Conservation (phyloP, 2,329 filamentous ascomycete species). For the Fonsecaea erecta region DNA sequence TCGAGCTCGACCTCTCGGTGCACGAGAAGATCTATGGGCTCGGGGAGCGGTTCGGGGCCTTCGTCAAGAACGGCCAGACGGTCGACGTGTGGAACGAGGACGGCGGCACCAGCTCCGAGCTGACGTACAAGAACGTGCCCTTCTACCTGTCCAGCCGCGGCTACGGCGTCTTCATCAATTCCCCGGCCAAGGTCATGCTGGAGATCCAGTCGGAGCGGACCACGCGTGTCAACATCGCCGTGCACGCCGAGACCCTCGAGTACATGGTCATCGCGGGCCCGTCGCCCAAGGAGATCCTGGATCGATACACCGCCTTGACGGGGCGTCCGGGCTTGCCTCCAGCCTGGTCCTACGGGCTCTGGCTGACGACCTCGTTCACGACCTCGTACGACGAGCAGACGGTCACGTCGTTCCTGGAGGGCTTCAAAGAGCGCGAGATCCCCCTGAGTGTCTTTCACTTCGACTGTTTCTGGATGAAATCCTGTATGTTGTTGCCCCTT, state of each 20-base stretch:
- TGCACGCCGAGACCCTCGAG: slow-evolving; percentile 68
- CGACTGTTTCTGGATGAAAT: slow-evolving; percentile 78
- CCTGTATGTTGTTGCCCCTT: slow-evolving; percentile 53
- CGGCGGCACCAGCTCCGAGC: slow-evolving; percentile 40
- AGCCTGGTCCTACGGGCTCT: slow-evolving; percentile 71
- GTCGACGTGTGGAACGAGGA: slow-evolving; percentile 62
- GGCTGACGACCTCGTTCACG: slow-evolving; percentile 74
- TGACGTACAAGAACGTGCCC: slow-evolving; percentile 32
- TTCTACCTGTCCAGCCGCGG: slow-evolving; percentile 55
- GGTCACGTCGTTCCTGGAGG: slow-evolving; percentile 67
- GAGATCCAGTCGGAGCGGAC: slow-evolving; percentile 71
- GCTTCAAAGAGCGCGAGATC: slow-evolving; percentile 68
- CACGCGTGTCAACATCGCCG: slow-evolving; percentile 66
- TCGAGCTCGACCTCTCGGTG: slow-evolving; percentile 39
- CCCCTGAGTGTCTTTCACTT: slow-evolving; percentile 76
- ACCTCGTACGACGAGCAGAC: slow-evolving; percentile 69
- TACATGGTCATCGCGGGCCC: slow-evolving; percentile 73
- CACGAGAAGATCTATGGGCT: slow-evolving; percentile 70
- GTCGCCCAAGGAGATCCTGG: slow-evolving; percentile 68
- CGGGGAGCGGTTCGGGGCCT: slow-evolving; percentile 72
- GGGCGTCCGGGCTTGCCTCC: slow-evolving; percentile 66
- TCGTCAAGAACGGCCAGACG: slow-evolving; percentile 71
- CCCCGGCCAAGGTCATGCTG: slow-evolving; percentile 66
- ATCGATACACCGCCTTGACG: slow-evolving; percentile 66
- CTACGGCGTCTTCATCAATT: slow-evolving; percentile 73